These are phyloP conservation scores for Podospora pseudoanserina DNA, from an alignment of 495 filamentous ascomycete genomes.

Conservation along the genomic window DNA sequence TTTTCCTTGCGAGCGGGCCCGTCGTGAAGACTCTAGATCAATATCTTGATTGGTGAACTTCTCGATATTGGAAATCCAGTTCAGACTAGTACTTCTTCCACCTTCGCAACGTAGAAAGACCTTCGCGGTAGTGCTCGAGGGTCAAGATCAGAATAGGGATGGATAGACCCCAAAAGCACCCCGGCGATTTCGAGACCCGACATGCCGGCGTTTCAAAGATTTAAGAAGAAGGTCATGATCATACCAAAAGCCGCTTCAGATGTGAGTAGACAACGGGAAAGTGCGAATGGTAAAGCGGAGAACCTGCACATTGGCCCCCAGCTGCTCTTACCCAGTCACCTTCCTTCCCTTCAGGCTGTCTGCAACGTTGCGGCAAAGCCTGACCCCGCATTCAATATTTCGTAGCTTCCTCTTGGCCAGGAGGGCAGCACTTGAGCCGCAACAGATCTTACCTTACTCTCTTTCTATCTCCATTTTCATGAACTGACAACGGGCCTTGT, in stretches of 20 bases:
- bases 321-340: no score
- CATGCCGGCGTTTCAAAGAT: constrained; percentile 20
- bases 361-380: no score
- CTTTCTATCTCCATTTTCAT: background rate
- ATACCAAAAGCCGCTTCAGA: no score
- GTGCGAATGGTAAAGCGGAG: no score
- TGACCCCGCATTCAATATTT: no score
- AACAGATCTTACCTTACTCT: background rate
- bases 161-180: constrained; percentile 33
- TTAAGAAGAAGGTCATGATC: background rate
- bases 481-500: no score
- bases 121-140: constrained; percentile 37
- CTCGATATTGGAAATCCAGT: constrained; percentile 35
- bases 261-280: no score
- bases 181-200: constrained; percentile 46
- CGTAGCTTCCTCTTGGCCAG: no score
- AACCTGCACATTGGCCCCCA: no score
- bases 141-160: constrained; percentile 41
- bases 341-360: no score
- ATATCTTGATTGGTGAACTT: constrained; percentile 31
- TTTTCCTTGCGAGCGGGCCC: constrained; percentile 22
- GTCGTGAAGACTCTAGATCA: constrained; percentile 29
- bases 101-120: constrained; percentile 25
- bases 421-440: no score
- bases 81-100: constrained; percentile 30